phyloP scores from a whole-genome alignment of 2,329 filamentous ascomycete genomes.

The Sporothrix inflata region DNA sequence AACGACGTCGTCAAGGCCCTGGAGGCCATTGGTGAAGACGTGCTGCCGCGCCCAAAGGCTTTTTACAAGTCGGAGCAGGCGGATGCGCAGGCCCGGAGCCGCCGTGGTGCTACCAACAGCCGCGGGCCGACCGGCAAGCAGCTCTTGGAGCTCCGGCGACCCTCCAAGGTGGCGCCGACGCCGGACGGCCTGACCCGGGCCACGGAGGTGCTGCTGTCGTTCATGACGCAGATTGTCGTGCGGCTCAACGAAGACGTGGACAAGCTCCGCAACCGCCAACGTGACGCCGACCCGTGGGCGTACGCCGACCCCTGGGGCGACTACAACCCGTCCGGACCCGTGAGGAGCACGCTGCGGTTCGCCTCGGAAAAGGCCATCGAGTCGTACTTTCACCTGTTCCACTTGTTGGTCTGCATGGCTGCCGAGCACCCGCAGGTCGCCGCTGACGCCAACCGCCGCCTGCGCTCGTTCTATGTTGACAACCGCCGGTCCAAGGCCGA shows the following conservation, averaged over 20 bases:
- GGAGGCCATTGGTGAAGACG: slow-evolving; percentile 34
- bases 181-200: slow-evolving; percentile 27
- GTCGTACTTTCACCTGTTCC: slow-evolving; percentile 57
- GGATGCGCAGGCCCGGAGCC: neutral
- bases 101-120: neutral
- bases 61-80: neutral
- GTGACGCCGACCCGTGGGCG: neutral
- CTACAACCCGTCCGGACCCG: neutral
- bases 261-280: neutral
- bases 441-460: slow-evolving; percentile 45
- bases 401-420: slow-evolving; percentile 53
- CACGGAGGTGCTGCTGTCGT: slow-evolving; percentile 45
- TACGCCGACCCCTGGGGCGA: neutral
- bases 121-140: neutral
- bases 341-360: slow-evolving; percentile 48
- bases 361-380: slow-evolving; percentile 58
- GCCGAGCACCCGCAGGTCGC: slow-evolving; percentile 41
- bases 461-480: slow-evolving; percentile 43
- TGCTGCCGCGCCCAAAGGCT: neutral
- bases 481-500: slow-evolving; percentile 47
- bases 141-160: neutral
- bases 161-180: neutral
- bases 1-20: slow-evolving; percentile 38
- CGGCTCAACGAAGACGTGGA: slow-evolving; percentile 46
- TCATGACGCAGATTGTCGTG: slow-evolving; percentile 57